A percentile compares a stretch with the other conserved stretches of the same genome.
Evolutionary conservation across 352 stramenopile genomes (phyloP).

Genomic region (Phytophthora pluvialis): DNA sequence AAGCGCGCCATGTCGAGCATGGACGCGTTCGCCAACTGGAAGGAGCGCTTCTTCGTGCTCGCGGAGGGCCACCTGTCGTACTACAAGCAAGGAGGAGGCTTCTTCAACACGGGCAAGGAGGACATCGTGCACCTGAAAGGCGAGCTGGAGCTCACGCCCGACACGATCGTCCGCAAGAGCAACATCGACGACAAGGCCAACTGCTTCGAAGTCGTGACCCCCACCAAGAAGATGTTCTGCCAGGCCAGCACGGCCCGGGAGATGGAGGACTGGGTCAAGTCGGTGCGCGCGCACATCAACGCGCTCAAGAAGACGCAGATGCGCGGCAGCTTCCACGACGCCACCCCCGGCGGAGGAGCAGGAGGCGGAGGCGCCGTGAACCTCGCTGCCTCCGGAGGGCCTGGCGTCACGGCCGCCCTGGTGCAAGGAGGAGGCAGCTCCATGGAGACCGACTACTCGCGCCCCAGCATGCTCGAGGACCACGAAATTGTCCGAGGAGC

Average conservation of each 20-base stretch:
- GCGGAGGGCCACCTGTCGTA: constrained; percentile 86
- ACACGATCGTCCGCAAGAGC: constrained; percentile 83
- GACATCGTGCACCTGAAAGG: constrained; percentile 89
- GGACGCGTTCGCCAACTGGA: constrained; percentile 90
- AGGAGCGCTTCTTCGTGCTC: constrained; percentile 89
- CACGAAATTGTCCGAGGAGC: constrained; percentile 86
- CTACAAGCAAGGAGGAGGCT: constrained; percentile 87
- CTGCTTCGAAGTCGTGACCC: constrained; percentile 86
- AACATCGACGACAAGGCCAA: constrained; percentile 90
- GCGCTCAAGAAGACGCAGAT: constrained; percentile 64
- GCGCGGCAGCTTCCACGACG: constrained; percentile 75
- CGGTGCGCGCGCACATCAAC: constrained; percentile 79
- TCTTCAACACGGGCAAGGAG: constrained; percentile 88
- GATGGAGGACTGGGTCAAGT: constrained; percentile 91
- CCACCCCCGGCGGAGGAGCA: constrained; percentile 29
- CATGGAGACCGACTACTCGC: constrained; percentile 75
- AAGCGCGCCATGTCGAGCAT: constrained; percentile 90
- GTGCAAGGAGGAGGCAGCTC: neutral
- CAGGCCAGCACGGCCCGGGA: constrained; percentile 81
- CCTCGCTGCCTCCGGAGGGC: constrained; percentile 29
- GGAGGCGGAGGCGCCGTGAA: constrained; percentile 5
- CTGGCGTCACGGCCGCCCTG: constrained; percentile 28
- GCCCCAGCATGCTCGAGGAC: constrained; percentile 82
- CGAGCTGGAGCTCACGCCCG: constrained; percentile 79
- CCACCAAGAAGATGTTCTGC: constrained; percentile 88